Evolutionary conservation across 2,329 filamentous ascomycete species (phyloP).

Genomic region (Akanthomyces muscarius): DNA sequence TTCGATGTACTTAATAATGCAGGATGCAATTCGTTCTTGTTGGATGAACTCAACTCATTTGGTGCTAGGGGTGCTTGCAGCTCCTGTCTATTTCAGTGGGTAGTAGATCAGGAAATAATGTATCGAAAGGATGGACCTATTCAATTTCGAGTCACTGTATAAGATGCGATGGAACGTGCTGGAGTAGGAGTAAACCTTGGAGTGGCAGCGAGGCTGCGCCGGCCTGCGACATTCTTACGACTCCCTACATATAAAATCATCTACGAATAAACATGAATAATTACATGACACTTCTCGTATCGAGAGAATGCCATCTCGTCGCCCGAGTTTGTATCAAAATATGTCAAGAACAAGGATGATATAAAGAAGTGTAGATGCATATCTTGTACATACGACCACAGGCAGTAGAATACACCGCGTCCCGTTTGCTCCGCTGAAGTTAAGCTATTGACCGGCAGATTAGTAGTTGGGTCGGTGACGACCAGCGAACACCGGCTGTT

Average conservation of each 20-base stretch:
- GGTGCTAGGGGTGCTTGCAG: conserved; percentile 41
- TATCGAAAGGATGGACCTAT: conserved; percentile 24
- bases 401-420: not conserved
- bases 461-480: conserved; percentile 2
- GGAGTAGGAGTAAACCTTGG: too few relatives aligned
- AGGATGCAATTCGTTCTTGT: conserved; percentile 22
- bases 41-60: conserved; percentile 45
- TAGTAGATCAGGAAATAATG: conserved; percentile 33
- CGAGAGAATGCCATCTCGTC: too few relatives aligned
- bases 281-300: too few relatives aligned
- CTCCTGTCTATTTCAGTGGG: conserved; percentile 44
- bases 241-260: too few relatives aligned
- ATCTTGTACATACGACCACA: not conserved
- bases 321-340: too few relatives aligned
- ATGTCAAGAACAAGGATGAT: too few relatives aligned
- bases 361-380: too few relatives aligned
- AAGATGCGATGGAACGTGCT: not conserved
- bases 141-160: not conserved
- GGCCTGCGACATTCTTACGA: too few relatives aligned
- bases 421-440: not conserved
- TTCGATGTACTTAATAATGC: conserved; percentile 41
- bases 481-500: not conserved
- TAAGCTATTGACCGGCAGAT: not conserved
- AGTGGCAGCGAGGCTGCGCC: too few relatives aligned
- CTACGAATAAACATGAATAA: too few relatives aligned